Base-by-base conservation (phyloP, 805 yeast genomes). In the Torulaspora quercuum region DNA sequence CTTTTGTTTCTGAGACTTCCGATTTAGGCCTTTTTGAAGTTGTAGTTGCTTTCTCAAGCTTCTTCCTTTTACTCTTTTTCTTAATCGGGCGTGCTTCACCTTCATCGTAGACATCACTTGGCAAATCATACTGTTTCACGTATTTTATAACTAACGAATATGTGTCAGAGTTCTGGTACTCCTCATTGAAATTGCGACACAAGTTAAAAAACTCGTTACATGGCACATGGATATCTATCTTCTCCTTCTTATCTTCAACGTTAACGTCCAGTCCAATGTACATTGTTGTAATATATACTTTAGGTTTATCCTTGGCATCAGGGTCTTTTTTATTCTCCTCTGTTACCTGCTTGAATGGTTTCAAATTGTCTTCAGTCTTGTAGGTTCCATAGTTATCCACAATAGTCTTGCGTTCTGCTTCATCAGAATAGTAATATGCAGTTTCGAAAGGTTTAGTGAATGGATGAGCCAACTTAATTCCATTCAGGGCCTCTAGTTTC, bases 401-500 rank as follows among this genome's bases (percentile, higher is more conserved):
- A 19, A 82, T 71, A 19, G 68, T 67, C 37, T 70, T 65, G 2
- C 75, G 76, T 45, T 76, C 77, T n/a, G 75, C 80, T 8, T 74
- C 76, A 7, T 63, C 67, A 8, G 61, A 49, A 50, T 72, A 75
- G 13, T 64, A 52, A 34, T 67, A 80, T 2, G 75, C 64, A 29
- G 73, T 68, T 32, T 75, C 80, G 55, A 85, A 82, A 9, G 81
- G 78, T 52, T 87, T 85, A 12, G 83, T 82, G 57, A 76, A 92
- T 1, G 98, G 97, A 61, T 89, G 97, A 0, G 96, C 97, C 19
- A 87, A 48, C 35, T 71, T 77, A 15, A 92, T 76, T 0, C 94
- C 92, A 3, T 76, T 79, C 13, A 80, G 64, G 4, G 76, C 69
- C 59, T 92, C 98, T 33, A 92, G 70, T 57, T 88, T 92, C 50